These are phyloP conservation scores for Suhomyces panamericanus DNA, from an alignment of 1,139 yeast genomes.

Conservation along the genomic window DNA sequence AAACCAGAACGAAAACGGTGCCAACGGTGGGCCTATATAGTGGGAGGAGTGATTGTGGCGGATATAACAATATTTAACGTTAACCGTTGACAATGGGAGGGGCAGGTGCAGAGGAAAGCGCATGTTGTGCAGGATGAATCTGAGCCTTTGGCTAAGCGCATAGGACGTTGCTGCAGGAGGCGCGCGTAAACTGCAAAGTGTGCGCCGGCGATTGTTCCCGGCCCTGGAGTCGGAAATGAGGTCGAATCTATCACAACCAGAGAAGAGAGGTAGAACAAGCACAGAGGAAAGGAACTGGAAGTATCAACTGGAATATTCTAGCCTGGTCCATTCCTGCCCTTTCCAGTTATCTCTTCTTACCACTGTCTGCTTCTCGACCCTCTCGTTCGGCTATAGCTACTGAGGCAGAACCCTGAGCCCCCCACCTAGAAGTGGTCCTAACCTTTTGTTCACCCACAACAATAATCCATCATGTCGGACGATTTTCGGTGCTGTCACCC, in stretches of 20 bases:
- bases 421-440: neutral
- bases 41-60: slow-evolving; percentile 1
- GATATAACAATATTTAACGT: slow-evolving; percentile 7
- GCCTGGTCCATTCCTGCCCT: too few species aligned
- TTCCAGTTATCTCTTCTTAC: too few species aligned
- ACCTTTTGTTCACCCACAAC: neutral
- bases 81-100: slow-evolving; percentile 9
- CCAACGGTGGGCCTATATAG: slow-evolving; percentile 4
- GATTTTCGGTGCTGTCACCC: neutral
- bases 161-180: slow-evolving; percentile 1
- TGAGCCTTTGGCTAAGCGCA: neutral
- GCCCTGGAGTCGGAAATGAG: neutral
- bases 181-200: slow-evolving; percentile 3
- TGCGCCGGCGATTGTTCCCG: neutral
- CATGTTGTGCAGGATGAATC: neutral
- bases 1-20: neutral
- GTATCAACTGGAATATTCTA: too few species aligned
- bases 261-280: too few species aligned
- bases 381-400: slow-evolving; percentile 2
- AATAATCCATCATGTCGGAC: neutral
- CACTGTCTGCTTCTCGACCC: neutral
- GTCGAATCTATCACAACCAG: too few species aligned
- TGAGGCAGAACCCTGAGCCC: slow-evolving; percentile 2
- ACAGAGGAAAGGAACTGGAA: too few species aligned
- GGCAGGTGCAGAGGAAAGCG: slow-evolving; percentile 4